Evolutionary conservation across 2,329 filamentous ascomycete genomes (phyloP).

Genomic region (Phialophora tarda): DNA sequence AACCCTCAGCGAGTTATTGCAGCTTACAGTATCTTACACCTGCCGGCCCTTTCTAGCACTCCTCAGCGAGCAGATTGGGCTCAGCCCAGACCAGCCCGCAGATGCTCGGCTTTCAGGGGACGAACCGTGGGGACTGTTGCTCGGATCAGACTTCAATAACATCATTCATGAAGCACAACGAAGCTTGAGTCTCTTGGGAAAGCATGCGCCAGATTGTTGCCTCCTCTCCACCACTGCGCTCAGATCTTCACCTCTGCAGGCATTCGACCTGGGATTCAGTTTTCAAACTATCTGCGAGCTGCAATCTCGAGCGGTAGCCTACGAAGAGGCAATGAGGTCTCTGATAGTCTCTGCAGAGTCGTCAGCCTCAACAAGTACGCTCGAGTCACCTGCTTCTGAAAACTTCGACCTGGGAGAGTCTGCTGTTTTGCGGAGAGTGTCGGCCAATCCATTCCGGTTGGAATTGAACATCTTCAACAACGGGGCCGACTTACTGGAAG

Average conservation of each 20-base stretch:
- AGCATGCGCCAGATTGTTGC: slow-evolving; percentile 19
- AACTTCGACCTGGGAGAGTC: slow-evolving; percentile 13
- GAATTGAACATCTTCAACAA: slow-evolving; percentile 18
- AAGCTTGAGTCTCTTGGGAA: slow-evolving; percentile 26
- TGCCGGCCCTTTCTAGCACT: slow-evolving; percentile 18
- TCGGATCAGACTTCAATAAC: slow-evolving; percentile 12
- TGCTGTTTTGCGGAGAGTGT: neutral
- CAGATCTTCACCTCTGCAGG: slow-evolving; percentile 10
- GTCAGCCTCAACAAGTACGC: slow-evolving; percentile 11
- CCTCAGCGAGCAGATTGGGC: slow-evolving; percentile 25
- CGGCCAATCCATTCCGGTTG: slow-evolving; percentile 19
- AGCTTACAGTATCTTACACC: slow-evolving; percentile 19
- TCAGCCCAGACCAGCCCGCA: slow-evolving; percentile 3
- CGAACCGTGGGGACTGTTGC: slow-evolving; percentile 9
- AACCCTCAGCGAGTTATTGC: slow-evolving; percentile 18
- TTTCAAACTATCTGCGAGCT: slow-evolving; percentile 23
- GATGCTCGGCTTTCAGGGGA: neutral
- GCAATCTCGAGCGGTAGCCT: slow-evolving; percentile 19
- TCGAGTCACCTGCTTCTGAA: slow-evolving; percentile 13
- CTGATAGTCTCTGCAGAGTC: slow-evolving; percentile 12
- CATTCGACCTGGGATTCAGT: slow-evolving; percentile 21
- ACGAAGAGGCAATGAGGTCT: slow-evolving; percentile 28
- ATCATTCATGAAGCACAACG: slow-evolving; percentile 22
- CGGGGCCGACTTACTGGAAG: neutral
- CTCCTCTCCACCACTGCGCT: slow-evolving; percentile 14